These are phyloP conservation scores for Amaranthus tricolor DNA, from an alignment of 179 eudicot genomes.

Conservation along the genomic window DNA sequence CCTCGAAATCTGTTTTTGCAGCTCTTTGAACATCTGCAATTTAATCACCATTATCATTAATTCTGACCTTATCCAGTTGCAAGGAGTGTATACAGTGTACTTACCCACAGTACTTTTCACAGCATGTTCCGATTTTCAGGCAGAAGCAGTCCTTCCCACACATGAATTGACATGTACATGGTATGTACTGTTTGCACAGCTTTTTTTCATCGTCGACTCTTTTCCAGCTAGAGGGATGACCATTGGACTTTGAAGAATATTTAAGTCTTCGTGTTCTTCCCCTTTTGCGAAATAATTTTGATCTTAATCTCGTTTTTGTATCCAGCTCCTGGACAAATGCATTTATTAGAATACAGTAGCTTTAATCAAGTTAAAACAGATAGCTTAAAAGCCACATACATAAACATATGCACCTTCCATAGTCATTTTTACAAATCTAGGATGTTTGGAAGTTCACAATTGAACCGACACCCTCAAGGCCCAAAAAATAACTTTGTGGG, in stretches of 20 bases:
- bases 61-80: conserved; percentile 1
- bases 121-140: conserved; percentile 67
- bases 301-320: conserved; percentile 40
- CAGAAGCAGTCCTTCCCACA: conserved; percentile 96
- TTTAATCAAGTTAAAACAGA: not conserved
- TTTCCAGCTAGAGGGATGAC: conserved; percentile 85
- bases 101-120: conserved; percentile 98
- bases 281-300: conserved; percentile 68
- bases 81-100: conserved; percentile 27
- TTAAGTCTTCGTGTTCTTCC: conserved; percentile 77
- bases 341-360: not conserved
- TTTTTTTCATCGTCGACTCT: conserved; percentile 65
- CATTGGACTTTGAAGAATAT: conserved; percentile 78
- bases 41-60: not conserved
- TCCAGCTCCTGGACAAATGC: conserved; percentile 48
- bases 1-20: conserved; percentile 95
- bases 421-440: not conserved
- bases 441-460: not conserved
- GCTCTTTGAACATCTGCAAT: conserved; percentile 80
- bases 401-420: not conserved
- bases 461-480: not conserved
- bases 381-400: conserved; percentile 1
- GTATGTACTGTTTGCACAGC: conserved; percentile 65
- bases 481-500: not conserved
- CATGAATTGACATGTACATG: conserved; percentile 70